Conservation (phyloP, 2,329 filamentous ascomycete genomes). For the Metarhizium rileyi region DNA sequence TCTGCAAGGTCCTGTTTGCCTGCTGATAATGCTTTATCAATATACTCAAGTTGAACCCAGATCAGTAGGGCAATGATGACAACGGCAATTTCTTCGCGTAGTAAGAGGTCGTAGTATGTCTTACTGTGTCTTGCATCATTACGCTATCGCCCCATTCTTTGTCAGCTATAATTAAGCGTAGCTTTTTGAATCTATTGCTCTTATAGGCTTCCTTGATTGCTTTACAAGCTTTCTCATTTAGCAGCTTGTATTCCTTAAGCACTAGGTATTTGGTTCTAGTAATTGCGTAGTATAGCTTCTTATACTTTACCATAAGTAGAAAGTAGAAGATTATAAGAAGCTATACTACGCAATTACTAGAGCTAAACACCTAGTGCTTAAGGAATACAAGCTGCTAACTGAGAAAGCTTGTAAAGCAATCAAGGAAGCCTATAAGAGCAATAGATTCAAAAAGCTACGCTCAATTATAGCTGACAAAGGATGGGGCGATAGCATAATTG, state of each 20-base stretch:
- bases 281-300: too few relatives aligned
- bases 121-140: slow-evolving; percentile 35
- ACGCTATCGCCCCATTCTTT: too few relatives aligned
- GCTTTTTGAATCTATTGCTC: too few relatives aligned
- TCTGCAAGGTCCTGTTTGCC: slow-evolving; percentile 65
- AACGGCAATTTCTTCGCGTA: slow-evolving; percentile 44
- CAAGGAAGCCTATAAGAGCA: not conserved
- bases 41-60: slow-evolving; percentile 44
- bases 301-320: too few relatives aligned
- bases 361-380: not conserved
- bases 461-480: not conserved
- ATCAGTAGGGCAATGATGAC: slow-evolving; percentile 55
- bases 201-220: too few relatives aligned
- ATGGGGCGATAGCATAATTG: not conserved
- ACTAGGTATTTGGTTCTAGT: too few relatives aligned
- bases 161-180: too few relatives aligned
- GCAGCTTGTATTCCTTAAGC: too few relatives aligned
- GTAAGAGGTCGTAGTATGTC: slow-evolving; percentile 40
- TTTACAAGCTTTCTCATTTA: too few relatives aligned
- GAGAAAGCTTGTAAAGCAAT: not conserved
- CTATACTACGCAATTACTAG: not conserved
- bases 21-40: slow-evolving; percentile 47
- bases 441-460: not conserved
- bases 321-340: not conserved
- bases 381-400: not conserved